phyloP scores from a whole-genome alignment of 257 asterid genomes.

The Salvia hispanica region DNA sequence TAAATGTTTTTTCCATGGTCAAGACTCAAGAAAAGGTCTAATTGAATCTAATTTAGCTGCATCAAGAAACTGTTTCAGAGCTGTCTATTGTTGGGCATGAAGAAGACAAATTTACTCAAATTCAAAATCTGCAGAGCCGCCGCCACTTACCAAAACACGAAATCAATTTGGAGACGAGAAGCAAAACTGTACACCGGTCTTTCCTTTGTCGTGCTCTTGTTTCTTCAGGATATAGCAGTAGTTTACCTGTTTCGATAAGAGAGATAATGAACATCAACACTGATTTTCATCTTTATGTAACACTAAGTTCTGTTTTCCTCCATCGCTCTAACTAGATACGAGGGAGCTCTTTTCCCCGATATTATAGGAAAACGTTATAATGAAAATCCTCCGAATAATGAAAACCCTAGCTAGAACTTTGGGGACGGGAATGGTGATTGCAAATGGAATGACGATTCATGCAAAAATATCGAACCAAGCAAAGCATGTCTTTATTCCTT shows the following conservation, averaged over 20 bases:
- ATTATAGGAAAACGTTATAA: background rate
- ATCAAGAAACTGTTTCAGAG: constrained; percentile 27
- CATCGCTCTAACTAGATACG: background rate
- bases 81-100: constrained; percentile 31
- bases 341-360: background rate
- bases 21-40: constrained; percentile 12
- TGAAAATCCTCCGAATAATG: background rate
- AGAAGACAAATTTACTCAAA: constrained; percentile 26
- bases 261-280: background rate
- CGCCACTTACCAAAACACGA: background rate
- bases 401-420: no score
- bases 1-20: constrained; percentile 3
- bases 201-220: constrained; percentile 73
- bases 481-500: background rate
- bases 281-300: background rate
- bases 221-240: constrained; percentile 78
- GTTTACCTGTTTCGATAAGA: constrained; percentile 57
- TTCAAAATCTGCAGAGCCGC: constrained; percentile 12
- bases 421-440: background rate
- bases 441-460: no score
- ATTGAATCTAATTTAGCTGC: constrained; percentile 37
- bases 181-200: constrained; percentile 88
- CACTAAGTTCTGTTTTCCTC: background rate
- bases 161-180: constrained; percentile 72
- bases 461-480: background rate